Base-by-base conservation (phyloP, 176 grass and related monocot species). In the Zoysia pacifica region DNA sequence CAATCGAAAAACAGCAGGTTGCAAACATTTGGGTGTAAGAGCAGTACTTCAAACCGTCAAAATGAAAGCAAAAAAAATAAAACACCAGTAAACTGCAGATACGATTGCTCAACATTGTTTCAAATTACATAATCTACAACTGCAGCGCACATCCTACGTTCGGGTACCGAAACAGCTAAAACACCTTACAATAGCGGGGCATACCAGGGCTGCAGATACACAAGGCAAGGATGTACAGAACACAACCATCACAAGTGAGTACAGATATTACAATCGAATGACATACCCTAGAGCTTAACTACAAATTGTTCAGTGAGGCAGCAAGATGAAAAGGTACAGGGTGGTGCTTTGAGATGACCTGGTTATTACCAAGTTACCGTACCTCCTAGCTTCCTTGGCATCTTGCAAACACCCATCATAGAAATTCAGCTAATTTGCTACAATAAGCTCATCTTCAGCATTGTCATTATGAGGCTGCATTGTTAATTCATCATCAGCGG, bases 361-460 rank as follows among this genome's bases (percentile, higher is more conserved):
- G 39, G 48, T 53, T 53, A 70, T 89, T 83, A 63, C 15, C 20
- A 80, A 61, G 28, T 85, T 14, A 52, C 44, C 69, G 52, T 35
- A 65, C 11, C 74, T 78, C 38, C 13, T 20, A 14, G 4, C 3
- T 48, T 45, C 38, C 54, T 52, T 55, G n/a, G 38, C 11, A 46
- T 61, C 53, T 0, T 3, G n/a, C 40, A 48, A 36, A 13, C 59
- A 65, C 42, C 4, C 47, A 40, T 6, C 73, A 68, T 20, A 74
- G 40, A 77, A 39, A 10, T 7, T 44, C 20, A 19, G 43, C 66
- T 91, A 90, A 16, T 87, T 94, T n/a, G 90, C 90, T 19, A 94
- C 88, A 38, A 98, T 94, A 72, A 98, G 95, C 63, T 94, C 92
- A 73, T 87, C 86, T 49, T 81, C 70, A 12, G 75, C 59, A 72